Conservation (phyloP, 2,329 filamentous ascomycete genomes). For the Ambrosiella beaveri region DNA sequence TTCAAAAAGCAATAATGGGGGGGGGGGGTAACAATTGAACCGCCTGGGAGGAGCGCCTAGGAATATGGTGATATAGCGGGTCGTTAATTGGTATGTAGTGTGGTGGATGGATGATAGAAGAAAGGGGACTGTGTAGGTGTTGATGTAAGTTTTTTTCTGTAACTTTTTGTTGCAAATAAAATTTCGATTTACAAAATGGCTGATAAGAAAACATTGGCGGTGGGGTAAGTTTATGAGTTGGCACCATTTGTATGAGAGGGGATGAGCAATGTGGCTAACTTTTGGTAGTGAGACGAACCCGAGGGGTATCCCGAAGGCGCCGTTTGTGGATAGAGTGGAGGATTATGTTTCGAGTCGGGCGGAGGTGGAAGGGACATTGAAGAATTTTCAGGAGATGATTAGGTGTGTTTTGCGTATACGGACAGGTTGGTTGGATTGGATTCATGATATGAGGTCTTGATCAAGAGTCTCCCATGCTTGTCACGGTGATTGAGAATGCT, state of each 20-base stretch:
- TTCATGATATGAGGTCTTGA: too few relatives aligned
- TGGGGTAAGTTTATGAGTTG: conserved; percentile 7
- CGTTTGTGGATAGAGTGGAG: conserved; percentile 76
- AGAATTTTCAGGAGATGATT: conserved; percentile 85
- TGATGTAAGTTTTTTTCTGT: too few relatives aligned
- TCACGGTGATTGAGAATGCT: conserved; percentile 62
- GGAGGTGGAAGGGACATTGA: conserved; percentile 65
- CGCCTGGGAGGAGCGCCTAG: too few relatives aligned
- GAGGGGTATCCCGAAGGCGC: conserved; percentile 65
- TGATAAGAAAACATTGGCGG: conserved; percentile 8
- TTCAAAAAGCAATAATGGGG: too few relatives aligned
- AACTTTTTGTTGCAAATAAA: background rate
- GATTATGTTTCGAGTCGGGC: conserved; percentile 66
- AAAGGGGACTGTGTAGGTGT: too few relatives aligned
- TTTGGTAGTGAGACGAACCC: conserved; percentile 46
- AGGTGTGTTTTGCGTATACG: conserved; percentile 39
- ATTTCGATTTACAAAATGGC: conserved; percentile 6
- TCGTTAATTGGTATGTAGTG: too few relatives aligned
- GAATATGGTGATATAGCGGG: too few relatives aligned
- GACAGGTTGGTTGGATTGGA: background rate
- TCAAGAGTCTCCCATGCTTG: too few relatives aligned
- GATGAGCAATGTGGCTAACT: background rate
- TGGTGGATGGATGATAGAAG: too few relatives aligned
- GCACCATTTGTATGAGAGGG: background rate
- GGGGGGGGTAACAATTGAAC: too few relatives aligned